Conservation (phyloP, 768 basidiomycete genomes). For the Mycena galopus region DNA sequence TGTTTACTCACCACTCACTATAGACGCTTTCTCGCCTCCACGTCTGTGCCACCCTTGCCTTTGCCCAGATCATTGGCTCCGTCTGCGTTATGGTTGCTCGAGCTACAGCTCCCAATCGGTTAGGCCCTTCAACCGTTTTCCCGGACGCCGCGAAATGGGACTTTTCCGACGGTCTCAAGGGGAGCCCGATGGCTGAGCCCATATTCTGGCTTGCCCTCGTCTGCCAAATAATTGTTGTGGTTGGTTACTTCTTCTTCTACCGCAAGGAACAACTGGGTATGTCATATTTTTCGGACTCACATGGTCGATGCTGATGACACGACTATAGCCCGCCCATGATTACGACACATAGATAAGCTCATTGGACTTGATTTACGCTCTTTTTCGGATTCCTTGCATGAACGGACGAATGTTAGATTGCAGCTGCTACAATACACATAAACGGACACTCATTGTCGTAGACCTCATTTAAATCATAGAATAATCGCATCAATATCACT, state of each 20-base stretch:
- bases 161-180: conserved; percentile 76
- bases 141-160: conserved; percentile 95
- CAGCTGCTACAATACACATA: conserved; percentile 30
- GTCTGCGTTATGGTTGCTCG: conserved; percentile 94
- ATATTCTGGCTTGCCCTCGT: conserved; percentile 90
- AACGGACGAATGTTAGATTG: conserved; percentile 33
- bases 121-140: conserved; percentile 92
- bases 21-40: conserved; percentile 92
- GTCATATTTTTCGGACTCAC: conserved; percentile 44
- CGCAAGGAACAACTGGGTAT: conserved; percentile 91
- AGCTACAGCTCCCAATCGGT: conserved; percentile 89
- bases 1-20: conserved; percentile 18
- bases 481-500: conserved; percentile 17
- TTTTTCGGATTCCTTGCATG: conserved; percentile 28
- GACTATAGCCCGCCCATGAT: conserved; percentile 53
- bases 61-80: conserved; percentile 91
- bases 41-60: conserved; percentile 92
- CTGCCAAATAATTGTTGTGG: conserved; percentile 86
- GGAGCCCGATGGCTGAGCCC: conserved; percentile 86
- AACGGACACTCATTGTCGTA: conserved; percentile 21
- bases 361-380: conserved; percentile 27
- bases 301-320: not conserved
- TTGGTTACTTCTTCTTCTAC: conserved; percentile 98
- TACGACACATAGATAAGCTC: conserved; percentile 31
- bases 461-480: conserved; percentile 23